Percentiles rank a stretch among this genome's conserved stretches.
Evolutionary conservation across 768 basidiomycete genomes (phyloP).

Genomic region (Sarcomyxa edulis): DNA sequence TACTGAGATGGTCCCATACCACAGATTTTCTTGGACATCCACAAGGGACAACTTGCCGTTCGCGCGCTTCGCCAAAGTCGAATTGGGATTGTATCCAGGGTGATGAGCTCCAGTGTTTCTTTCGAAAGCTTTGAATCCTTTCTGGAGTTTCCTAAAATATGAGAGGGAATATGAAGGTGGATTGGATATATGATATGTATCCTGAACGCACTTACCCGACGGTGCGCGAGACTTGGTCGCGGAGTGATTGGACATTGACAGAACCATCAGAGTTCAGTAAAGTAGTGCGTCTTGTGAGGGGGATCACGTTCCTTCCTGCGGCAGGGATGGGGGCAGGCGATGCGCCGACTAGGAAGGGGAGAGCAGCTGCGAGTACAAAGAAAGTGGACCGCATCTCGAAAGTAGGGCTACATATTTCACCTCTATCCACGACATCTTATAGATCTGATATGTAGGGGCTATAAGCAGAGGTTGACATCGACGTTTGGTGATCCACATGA

Average conservation of each 20-base stretch:
- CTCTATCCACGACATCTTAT: too few relatives aligned
- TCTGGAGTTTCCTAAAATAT: conserved; percentile 2
- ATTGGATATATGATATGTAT: neutral
- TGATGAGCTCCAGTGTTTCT: neutral
- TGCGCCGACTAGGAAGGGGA: conserved; percentile 9
- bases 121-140: conserved; percentile 1
- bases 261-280: conserved; percentile 2
- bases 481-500: too few relatives aligned
- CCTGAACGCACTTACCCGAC: neutral
- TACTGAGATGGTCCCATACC: conserved; percentile 8
- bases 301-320: conserved; percentile 1
- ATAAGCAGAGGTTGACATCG: too few relatives aligned
- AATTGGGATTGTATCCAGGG: conserved; percentile 15
- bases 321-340: neutral
- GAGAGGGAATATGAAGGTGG: neutral
- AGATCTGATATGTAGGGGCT: too few relatives aligned
- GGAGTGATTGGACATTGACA: conserved; percentile 6
- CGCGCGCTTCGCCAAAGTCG: neutral
- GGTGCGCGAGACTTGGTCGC: neutral
- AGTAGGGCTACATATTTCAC: too few relatives aligned
- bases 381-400: conserved; percentile 1
- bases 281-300: conserved; percentile 2
- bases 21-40: conserved; percentile 1
- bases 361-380: conserved; percentile 3
- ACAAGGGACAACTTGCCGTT: conserved; percentile 8